Conservation (phyloP, 2,329 filamentous ascomycete species). For the Mariannaea sp. region DNA sequence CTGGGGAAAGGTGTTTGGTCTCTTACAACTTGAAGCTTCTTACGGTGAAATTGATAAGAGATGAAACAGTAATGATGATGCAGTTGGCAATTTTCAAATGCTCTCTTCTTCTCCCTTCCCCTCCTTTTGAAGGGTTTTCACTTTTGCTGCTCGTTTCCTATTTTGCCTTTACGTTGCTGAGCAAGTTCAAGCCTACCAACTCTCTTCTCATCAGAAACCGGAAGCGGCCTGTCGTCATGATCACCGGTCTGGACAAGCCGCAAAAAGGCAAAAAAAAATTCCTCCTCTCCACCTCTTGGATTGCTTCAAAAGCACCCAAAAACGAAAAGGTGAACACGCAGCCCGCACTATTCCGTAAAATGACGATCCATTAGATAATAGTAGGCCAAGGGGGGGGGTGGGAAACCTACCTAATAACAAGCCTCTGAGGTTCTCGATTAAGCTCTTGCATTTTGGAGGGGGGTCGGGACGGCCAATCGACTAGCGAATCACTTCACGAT, state of each 20-base stretch:
- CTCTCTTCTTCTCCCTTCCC: conserved; percentile 3
- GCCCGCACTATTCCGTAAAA: conserved; percentile 20
- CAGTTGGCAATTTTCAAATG: conserved; percentile 6
- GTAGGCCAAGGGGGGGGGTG: conserved; percentile 13
- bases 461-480: conserved; percentile 10
- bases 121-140: conserved; percentile 10
- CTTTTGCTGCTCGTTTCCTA: neutral
- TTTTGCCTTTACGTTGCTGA: neutral
- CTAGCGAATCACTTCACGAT: too few species aligned
- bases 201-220: conserved; percentile 10
- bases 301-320: neutral
- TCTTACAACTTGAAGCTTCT: neutral
- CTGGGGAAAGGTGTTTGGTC: neutral
- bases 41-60: too few species aligned
- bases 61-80: conserved; percentile 4
- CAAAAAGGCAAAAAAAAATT: conserved; percentile 19
- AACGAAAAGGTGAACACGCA: conserved; percentile 8
- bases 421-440: conserved; percentile 15
- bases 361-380: conserved; percentile 19
- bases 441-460: conserved; percentile 9
- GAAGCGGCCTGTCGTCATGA: conserved; percentile 33
- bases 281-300: neutral
- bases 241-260: conserved; percentile 17
- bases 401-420: too few species aligned
- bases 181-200: conserved; percentile 1